Percentiles rank a stretch among this genome's conserved stretches.
These are phyloP conservation scores for Pleochaeta shiraiana DNA, from an alignment of 2,329 filamentous ascomycete genomes.

Conservation along the genomic window DNA sequence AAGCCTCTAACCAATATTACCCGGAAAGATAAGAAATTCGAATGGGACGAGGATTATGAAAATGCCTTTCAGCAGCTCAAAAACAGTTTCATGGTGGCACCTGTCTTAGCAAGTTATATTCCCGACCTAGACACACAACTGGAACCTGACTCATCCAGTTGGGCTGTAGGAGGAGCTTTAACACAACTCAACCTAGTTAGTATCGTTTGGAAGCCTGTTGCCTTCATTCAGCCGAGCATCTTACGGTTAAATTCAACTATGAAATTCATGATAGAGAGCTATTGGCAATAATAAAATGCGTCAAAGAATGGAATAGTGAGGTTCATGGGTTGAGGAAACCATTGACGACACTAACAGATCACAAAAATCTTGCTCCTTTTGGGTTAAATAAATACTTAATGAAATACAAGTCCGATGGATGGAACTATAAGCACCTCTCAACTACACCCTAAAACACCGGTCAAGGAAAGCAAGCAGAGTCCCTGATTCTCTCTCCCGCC, in stretches of 20 bases:
- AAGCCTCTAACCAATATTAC: not conserved
- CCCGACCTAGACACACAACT: not conserved
- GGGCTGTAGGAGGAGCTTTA: not conserved
- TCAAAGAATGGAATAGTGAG: slow-evolving; percentile 4
- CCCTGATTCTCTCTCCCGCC: not conserved
- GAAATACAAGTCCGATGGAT: not conserved
- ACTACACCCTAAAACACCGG: not conserved
- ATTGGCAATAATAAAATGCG: not conserved
- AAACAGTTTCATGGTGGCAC: not conserved
- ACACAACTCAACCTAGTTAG: not conserved
- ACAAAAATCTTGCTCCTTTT: not conserved
- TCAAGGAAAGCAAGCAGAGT: not conserved
- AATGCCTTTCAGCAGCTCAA: not conserved
- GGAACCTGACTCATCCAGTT: not conserved
- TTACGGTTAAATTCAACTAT: not conserved
- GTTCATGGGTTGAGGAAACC: not conserved
- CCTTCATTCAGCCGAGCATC: not conserved
- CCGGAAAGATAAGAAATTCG: not conserved
- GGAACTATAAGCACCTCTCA: not conserved
- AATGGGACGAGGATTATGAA: not conserved
- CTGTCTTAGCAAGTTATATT: not conserved
- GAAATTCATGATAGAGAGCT: not conserved
- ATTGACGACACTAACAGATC: not conserved
- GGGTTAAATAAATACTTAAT: not conserved
- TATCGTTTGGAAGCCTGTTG: not conserved